Base-by-base conservation (phyloP, 2,329 filamentous ascomycete genomes). In the Colletotrichum orbiculare region DNA sequence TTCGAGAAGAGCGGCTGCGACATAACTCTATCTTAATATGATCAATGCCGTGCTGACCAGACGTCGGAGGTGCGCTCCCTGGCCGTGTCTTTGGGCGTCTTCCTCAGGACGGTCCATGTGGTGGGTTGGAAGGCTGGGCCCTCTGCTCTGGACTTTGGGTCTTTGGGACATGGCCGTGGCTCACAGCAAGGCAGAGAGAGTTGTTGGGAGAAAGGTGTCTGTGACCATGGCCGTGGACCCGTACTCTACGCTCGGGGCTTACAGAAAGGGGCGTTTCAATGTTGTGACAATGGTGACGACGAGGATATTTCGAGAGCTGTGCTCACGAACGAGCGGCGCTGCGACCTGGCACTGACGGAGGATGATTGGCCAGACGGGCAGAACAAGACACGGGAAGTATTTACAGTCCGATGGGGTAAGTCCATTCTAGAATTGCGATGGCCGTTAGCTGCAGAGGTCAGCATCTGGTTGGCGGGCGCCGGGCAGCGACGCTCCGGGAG, bases 191-290 rank as follows among this genome's bases (percentile, higher is more conserved):
- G 37, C 52, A 43, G 52, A 41, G 39, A 35, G 37, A n/a, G 35
- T 15, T 52, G 35, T 17, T 17, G 17, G 17, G 17, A 17, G 17
- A 17, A 17, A 17, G 17, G 17, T 17, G 17, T 17, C 17, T 17
- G 17, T 17, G 17, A 17, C 17, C 17, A 1, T 55, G 57, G 25
- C 48, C 60, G 61, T 52, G 45, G 57, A 58, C 62, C 58, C 53
- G 42, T 43, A 34, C 53, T 57, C 45, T 47, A 66, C 63, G 63
- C 63, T 66, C 63, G 63, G 63, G 63, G 63, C 63, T 66, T 66
- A 53, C 58, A 53, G 56, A 56, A 47, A 42, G 59, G 47, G 63
- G 63, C 63, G 63, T 66, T 66, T 66, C 63, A 66, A 34, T 62
- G 41, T 66, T 66, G 58, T 57, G 52, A 66, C 63, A 66, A 25